Conservation (phyloP, 441 rosid genomes). For the Sinapis alba region DNA sequence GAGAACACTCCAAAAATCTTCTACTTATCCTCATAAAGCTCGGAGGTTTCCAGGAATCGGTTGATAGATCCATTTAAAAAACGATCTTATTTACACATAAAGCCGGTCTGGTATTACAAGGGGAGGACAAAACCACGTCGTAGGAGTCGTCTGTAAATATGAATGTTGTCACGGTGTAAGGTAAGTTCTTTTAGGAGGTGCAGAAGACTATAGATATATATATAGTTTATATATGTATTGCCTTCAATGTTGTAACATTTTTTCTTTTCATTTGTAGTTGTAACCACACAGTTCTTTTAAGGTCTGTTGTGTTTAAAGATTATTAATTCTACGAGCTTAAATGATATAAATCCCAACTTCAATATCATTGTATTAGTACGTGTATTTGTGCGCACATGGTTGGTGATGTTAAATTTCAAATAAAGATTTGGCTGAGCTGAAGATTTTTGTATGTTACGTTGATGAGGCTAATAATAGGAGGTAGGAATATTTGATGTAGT, state of each 20-base stretch:
- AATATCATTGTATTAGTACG: constrained; percentile 4
- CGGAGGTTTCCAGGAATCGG: constrained; percentile 48
- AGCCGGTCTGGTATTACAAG: constrained; percentile 11
- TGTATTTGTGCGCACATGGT: neutral
- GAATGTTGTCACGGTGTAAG: constrained; percentile 31
- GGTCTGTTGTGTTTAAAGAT: constrained; percentile 4
- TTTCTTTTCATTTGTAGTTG: constrained; percentile 26
- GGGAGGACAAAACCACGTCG: constrained; percentile 11
- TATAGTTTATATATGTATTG: constrained; percentile 32
- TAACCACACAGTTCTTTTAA: constrained; percentile 34
- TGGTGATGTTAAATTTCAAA: neutral
- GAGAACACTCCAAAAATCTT: constrained; percentile 46
- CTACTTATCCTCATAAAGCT: constrained; percentile 57
- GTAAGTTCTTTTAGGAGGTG: constrained; percentile 39
- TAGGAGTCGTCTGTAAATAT: constrained; percentile 36
- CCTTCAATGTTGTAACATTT: constrained; percentile 39
- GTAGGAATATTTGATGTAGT: neutral
- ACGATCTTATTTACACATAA: neutral
- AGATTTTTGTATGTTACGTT: neutral
- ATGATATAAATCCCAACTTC: constrained; percentile 27
- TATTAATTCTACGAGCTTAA: constrained; percentile 21
- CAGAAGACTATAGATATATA: constrained; percentile 37
- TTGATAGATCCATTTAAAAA: constrained; percentile 37
- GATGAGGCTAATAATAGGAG: neutral
- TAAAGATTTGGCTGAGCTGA: neutral